phyloP scores from a whole-genome alignment of 371 early-diverging fungal genomes.

The Lichtheimia corymbifera region DNA sequence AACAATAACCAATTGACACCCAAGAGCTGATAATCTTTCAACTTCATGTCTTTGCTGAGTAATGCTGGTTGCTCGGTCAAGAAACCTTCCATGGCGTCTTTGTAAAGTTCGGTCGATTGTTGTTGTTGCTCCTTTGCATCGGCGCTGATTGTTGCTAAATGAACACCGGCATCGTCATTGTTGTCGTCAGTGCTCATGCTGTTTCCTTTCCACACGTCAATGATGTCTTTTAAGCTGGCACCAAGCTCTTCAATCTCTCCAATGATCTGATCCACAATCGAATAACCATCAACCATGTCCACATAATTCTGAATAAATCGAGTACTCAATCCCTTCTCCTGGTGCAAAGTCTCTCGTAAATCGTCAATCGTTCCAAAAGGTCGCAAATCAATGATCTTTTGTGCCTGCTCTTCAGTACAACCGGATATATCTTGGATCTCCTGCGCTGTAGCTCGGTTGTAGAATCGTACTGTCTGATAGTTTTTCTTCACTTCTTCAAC shows the following conservation, averaged over 20 bases:
- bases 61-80: slow-evolving; percentile 57
- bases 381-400: slow-evolving; percentile 55
- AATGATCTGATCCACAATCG: slow-evolving; percentile 75
- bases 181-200: slow-evolving; percentile 15
- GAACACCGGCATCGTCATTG: slow-evolving; percentile 33
- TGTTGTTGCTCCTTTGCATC: slow-evolving; percentile 22
- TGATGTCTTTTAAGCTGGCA: slow-evolving; percentile 44
- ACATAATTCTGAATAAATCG: slow-evolving; percentile 62
- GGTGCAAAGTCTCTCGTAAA: slow-evolving; percentile 54
- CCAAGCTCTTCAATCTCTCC: slow-evolving; percentile 61
- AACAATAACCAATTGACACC: slow-evolving; percentile 93
- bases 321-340: slow-evolving; percentile 57
- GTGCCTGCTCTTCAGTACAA: slow-evolving; percentile 64
- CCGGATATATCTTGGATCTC: slow-evolving; percentile 69
- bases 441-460: slow-evolving; percentile 57
- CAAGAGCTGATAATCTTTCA: slow-evolving; percentile 92
- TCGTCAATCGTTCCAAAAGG: slow-evolving; percentile 65
- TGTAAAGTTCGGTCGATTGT: slow-evolving; percentile 17
- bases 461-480: slow-evolving; percentile 59
- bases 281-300: slow-evolving; percentile 70
- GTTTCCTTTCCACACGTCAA: slow-evolving; percentile 54
- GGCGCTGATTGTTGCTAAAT: slow-evolving; percentile 15
- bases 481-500: slow-evolving; percentile 33
- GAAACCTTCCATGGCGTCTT: slow-evolving; percentile 47
- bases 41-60: slow-evolving; percentile 53